phyloP scores from a whole-genome alignment of 2,329 filamentous ascomycete genomes.

The Colletotrichum orbiculare region DNA sequence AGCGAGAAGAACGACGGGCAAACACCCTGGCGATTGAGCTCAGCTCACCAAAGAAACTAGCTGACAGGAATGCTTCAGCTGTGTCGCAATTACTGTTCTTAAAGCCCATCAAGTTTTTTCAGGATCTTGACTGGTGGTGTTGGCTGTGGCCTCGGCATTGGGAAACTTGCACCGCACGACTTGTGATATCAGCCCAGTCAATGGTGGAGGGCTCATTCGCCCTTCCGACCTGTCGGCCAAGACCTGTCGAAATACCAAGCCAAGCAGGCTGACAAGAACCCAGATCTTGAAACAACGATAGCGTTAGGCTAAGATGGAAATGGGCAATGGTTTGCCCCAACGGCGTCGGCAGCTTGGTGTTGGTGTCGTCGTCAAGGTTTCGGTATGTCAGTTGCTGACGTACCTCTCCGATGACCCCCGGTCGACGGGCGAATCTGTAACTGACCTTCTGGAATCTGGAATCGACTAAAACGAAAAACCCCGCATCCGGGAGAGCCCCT shows the following conservation, averaged over 20 bases:
- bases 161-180: no score
- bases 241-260: no score
- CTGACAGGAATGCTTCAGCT: background rate
- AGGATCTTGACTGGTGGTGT: background rate
- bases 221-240: no score
- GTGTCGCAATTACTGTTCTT: background rate
- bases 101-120: background rate
- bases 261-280: no score
- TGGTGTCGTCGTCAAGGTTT: slow-evolving; percentile 1
- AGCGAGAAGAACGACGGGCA: no score
- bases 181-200: no score
- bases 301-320: slow-evolving; percentile 3
- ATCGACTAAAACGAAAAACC: slow-evolving; percentile 33
- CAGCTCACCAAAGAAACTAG: background rate
- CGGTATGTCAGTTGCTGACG: slow-evolving; percentile 18
- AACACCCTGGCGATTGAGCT: no score
- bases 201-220: no score
- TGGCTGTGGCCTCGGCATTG: no score
- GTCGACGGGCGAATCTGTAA: slow-evolving; percentile 23
- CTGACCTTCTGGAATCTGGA: slow-evolving; percentile 15
- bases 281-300: slow-evolving; percentile 1
- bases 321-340: no score
- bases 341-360: no score
- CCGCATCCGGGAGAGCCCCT: slow-evolving; percentile 25
- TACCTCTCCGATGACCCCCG: slow-evolving; percentile 10